Conservation (phyloP, 2,329 filamentous ascomycete genomes). For the Penicillium sp. region DNA sequence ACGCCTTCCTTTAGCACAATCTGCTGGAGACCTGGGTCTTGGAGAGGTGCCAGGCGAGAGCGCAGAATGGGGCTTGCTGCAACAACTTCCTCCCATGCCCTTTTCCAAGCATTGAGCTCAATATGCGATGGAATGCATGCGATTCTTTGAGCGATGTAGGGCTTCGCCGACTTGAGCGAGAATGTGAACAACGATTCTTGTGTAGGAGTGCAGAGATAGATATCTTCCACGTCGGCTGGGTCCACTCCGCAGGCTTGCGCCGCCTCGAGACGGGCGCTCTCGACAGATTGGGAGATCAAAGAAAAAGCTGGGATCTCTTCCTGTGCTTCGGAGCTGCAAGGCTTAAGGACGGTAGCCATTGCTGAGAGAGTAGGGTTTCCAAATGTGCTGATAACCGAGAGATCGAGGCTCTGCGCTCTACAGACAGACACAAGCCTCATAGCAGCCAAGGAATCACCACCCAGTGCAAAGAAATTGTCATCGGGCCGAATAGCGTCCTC, state of each 20-base stretch:
- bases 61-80: constrained; percentile 45
- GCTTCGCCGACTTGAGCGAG: constrained; percentile 42
- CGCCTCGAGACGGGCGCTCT: constrained; percentile 38
- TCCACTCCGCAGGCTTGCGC: constrained; percentile 35
- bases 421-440: constrained; percentile 37
- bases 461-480: constrained; percentile 40
- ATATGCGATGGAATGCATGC: constrained; percentile 37
- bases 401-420: constrained; percentile 28
- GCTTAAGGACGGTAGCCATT: constrained; percentile 42
- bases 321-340: constrained; percentile 27
- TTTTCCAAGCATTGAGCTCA: constrained; percentile 38
- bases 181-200: constrained; percentile 47
- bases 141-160: constrained; percentile 47
- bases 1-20: constrained; percentile 35
- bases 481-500: constrained; percentile 33
- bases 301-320: constrained; percentile 29
- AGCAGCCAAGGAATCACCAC: constrained; percentile 36
- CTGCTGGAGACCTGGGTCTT: constrained; percentile 35
- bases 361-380: constrained; percentile 32
- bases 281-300: constrained; percentile 32
- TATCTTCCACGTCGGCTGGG: constrained; percentile 34
- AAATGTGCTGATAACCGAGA: constrained; percentile 39
- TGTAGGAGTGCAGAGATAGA: constrained; percentile 42
- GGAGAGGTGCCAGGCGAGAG: constrained; percentile 42
- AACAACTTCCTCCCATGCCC: constrained; percentile 45